Evolutionary conservation across 225 moss, liverwort and hornwort genomes (phyloP), one percentile per base, ranked within the genome.

Genomic region (Bryoerythrophyllum caledonicum): DNA sequence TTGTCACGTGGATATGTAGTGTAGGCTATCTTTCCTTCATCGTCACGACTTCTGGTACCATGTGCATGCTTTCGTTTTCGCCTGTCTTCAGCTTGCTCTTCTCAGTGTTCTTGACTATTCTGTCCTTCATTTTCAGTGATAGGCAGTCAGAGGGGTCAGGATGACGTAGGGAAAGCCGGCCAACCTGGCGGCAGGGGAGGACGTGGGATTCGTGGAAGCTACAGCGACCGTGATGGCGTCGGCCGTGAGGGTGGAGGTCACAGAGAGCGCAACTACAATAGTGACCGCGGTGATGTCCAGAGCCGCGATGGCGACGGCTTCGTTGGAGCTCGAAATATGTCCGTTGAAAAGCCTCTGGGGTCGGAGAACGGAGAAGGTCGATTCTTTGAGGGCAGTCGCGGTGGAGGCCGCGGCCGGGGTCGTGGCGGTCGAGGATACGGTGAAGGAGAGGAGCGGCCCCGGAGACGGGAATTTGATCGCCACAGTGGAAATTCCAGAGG

Each of bases 401-500:
- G 78, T 15, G 89, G 92, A 23, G 93, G 89, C 0, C 75, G 80
- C 1, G 73, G 81, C 15, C 60, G 81, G 0, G 38, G 73, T 64
- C 82, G 89, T 8, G 73, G 74, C 60, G 86, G 90, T 24, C 83
- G 88, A n/a, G 89, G 91, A 21, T 79, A 76, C 0, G 74, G 76
- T 6, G 94, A 94, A 1, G 84, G 82, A 1, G 97, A 93, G 0
- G 93, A 93, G n/a, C 90, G 91, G 0, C 80, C 76, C 2, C 92
- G 91, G 6, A 89, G 94, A 62, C 94, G 92, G 60, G 92, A 92
- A 81, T 91, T 83, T 24, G 97, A 97, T 65, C 91, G 97, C 34
- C 94, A 91, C 54, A 94, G 94, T 74, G 92, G 92, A 70, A 92
- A 89, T 40, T 84, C 90, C 16, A 89, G 90, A 63, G 90, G 96